Evolutionary conservation across 1,139 yeast species (phyloP).

Genomic region (Nakaseomyces nivariensis): DNA sequence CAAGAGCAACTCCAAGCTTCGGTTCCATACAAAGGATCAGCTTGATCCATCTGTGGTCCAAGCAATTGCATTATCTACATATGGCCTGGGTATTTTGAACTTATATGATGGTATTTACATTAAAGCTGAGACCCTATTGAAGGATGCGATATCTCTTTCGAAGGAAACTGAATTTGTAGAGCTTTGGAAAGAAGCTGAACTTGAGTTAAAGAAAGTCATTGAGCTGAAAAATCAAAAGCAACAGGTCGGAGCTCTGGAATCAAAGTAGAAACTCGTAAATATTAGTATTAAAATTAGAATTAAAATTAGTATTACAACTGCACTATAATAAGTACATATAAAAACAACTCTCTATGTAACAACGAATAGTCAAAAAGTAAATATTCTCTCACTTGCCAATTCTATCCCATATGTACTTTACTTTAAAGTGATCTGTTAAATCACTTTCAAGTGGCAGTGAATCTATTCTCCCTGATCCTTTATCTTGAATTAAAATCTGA

Average conservation of each 20-base stretch:
- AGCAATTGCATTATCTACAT: slow-evolving; percentile 69
- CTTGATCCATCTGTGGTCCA: slow-evolving; percentile 43
- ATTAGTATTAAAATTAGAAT: neutral
- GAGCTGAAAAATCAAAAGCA: slow-evolving; percentile 10
- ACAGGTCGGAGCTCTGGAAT: neutral
- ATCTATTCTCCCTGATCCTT: slow-evolving; percentile 14
- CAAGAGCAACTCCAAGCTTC: slow-evolving; percentile 37
- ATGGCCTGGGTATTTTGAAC: slow-evolving; percentile 74
- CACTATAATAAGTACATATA: neutral
- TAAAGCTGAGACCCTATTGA: slow-evolving; percentile 50
- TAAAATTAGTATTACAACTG: neutral
- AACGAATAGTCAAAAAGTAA: too few species aligned
- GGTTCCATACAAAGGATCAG: slow-evolving; percentile 30
- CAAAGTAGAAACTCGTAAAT: too few species aligned
- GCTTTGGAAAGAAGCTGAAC: slow-evolving; percentile 54
- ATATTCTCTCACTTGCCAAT: slow-evolving; percentile 4
- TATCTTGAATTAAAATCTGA: slow-evolving; percentile 21
- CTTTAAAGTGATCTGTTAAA: slow-evolving; percentile 20
- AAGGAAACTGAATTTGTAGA: slow-evolving; percentile 57
- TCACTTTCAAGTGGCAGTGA: slow-evolving; percentile 20
- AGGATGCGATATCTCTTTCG: slow-evolving; percentile 67
- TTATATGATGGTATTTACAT: slow-evolving; percentile 37
- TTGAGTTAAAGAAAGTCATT: slow-evolving; percentile 43
- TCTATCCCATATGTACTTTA: slow-evolving; percentile 26
- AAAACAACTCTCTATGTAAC: too few species aligned